phyloP scores from a whole-genome alignment of 1,139 yeast species.

The Yamadazyma epiphylla region DNA sequence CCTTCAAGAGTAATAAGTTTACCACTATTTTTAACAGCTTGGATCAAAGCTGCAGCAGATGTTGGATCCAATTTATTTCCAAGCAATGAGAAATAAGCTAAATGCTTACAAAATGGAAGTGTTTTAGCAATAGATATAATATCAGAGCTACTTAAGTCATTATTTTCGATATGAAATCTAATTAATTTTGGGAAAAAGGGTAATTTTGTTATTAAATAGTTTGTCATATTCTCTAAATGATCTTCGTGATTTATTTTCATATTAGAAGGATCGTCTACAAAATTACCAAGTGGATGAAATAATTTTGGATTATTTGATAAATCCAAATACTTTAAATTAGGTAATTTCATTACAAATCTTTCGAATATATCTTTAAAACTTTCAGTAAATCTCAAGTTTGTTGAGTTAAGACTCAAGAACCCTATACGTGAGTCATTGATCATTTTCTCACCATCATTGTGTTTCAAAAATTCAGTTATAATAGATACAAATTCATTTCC shows the following conservation, averaged over 20 bases:
- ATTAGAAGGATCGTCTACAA: conserved; percentile 2
- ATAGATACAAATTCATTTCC: conserved; percentile 25
- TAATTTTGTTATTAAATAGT: conserved; percentile 47
- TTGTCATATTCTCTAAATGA: conserved; percentile 16
- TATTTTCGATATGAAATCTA: conserved; percentile 61
- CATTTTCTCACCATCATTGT: conserved; percentile 10
- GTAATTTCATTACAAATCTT: conserved; percentile 33
- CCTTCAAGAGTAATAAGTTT: conserved; percentile 39
- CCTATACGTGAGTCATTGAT: conserved; percentile 35
- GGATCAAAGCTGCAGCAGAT: conserved; percentile 36
- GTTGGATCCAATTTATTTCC: conserved; percentile 55
- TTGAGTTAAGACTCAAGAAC: conserved; percentile 70
- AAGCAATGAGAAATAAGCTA: conserved; percentile 55
- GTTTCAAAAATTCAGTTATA: conserved; percentile 20
- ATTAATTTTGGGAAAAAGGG: conserved; percentile 57
- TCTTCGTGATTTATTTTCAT: conserved; percentile 1
- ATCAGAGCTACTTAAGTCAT: conserved; percentile 44
- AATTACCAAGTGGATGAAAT: conserved; percentile 29
- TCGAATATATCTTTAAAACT: conserved; percentile 31
- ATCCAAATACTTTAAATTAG: conserved; percentile 60
- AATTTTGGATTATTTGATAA: conserved; percentile 61
- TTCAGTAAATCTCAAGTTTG: conserved; percentile 44
- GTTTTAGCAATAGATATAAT: conserved; percentile 57
- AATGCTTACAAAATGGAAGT: conserved; percentile 55
- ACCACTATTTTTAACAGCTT: conserved; percentile 38